phyloP scores from a whole-genome alignment of 164 flowering plant species.

The Dillenia suffruticosa region DNA sequence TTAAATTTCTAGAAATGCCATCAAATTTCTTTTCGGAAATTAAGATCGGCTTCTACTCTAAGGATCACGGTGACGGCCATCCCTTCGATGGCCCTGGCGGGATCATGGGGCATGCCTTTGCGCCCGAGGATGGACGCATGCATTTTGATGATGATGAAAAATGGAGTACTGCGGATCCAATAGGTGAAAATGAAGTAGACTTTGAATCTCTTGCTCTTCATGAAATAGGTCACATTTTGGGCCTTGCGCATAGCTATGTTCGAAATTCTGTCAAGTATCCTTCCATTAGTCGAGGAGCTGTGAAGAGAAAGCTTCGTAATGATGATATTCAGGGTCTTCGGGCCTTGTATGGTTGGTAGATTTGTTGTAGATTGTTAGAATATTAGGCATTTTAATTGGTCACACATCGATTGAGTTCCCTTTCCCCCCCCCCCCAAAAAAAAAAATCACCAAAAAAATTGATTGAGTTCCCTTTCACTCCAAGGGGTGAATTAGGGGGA shows the following conservation, averaged over 20 bases:
- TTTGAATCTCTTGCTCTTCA: slow-evolving; percentile 26
- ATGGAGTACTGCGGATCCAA: slow-evolving; percentile 41
- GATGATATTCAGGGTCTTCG: slow-evolving; percentile 22
- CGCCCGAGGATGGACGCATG: slow-evolving; percentile 33
- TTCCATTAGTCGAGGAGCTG: not conserved
- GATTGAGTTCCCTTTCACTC: no score
- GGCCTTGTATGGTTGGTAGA: slow-evolving; percentile 7
- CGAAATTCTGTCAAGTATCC: slow-evolving; percentile 20
- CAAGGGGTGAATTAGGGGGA: no score
- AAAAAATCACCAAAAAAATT: no score
- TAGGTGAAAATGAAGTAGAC: slow-evolving; percentile 1
- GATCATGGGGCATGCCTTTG: not conserved
- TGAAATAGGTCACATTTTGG: slow-evolving; percentile 26
- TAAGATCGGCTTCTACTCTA: slow-evolving; percentile 1
- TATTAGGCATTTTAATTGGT: no score
- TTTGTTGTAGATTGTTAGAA: no score
- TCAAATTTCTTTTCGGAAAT: no score
- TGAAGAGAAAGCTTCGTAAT: slow-evolving; percentile 6
- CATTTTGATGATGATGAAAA: slow-evolving; percentile 63
- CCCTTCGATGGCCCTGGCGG: slow-evolving; percentile 8
- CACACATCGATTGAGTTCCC: no score
- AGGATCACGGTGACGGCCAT: slow-evolving; percentile 6
- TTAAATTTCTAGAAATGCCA: no score
- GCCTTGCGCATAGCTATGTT: slow-evolving; percentile 19
- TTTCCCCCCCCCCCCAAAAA: no score